Percentiles rank a stretch among this genome's conserved stretches.
phyloP scores from a whole-genome alignment of 495 filamentous ascomycete species.

The Penicillium chermesinum region DNA sequence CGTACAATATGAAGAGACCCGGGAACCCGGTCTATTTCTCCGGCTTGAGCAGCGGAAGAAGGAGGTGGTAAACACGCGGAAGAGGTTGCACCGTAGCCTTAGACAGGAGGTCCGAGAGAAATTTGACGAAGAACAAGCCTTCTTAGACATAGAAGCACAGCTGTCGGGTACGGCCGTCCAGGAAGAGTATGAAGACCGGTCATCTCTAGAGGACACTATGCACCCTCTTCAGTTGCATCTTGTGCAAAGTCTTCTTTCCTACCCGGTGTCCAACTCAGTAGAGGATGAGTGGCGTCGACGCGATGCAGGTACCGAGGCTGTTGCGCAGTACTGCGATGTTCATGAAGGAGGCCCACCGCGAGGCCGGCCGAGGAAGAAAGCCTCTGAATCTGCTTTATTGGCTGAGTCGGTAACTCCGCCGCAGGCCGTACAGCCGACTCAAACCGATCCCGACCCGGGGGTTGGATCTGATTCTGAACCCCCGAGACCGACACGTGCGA shows the following conservation, averaged over 20 bases:
- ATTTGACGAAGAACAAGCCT: constrained; percentile 12
- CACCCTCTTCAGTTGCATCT: constrained; percentile 7
- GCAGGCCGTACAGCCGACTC: not conserved
- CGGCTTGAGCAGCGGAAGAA: constrained; percentile 1
- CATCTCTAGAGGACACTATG: constrained; percentile 9
- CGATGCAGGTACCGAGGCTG: constrained; percentile 3
- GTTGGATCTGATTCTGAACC: not conserved
- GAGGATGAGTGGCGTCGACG: constrained; percentile 16
- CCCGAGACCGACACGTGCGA: constrained; percentile 7
- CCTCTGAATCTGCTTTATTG: not conserved
- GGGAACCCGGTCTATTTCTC: constrained; percentile 1
- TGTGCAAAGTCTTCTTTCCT: constrained; percentile 11
- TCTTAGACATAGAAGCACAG: constrained; percentile 10
- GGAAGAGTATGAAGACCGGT: constrained; percentile 2
- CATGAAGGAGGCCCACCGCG: constrained; percentile 13
- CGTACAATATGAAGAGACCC: constrained; percentile 2
- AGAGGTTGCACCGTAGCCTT: constrained; percentile 5
- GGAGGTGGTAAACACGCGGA: constrained; percentile 9
- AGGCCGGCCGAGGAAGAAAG: constrained; percentile 8
- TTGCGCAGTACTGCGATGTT: constrained; percentile 12
- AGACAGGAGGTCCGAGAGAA: constrained; percentile 2
- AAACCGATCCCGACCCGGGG: not conserved
- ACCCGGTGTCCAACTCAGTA: constrained; percentile 10
- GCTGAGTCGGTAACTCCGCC: constrained; percentile 2
- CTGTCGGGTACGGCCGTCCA: constrained; percentile 3